Percentiles rank a stretch among this genome's conserved stretches.
These are phyloP conservation scores for Chlamydomonas sphaeroides DNA, from an alignment of 139 green algal species.

Conservation along the genomic window DNA sequence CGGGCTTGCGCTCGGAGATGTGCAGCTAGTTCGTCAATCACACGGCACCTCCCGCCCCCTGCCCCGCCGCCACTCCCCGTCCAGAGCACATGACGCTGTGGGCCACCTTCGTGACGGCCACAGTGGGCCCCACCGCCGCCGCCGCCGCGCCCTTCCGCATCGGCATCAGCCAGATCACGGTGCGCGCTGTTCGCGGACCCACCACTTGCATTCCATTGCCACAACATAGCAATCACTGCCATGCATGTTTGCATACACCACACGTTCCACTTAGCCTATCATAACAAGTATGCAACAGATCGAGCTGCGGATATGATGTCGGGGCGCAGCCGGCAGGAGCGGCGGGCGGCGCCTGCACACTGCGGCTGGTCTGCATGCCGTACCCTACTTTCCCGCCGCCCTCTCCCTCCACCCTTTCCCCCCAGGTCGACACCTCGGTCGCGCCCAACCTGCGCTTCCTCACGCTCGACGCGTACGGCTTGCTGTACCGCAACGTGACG, in stretches of 20 bases:
- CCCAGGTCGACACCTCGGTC: not conserved
- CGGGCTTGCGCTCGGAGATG: not conserved
- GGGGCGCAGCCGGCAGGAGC: too few relatives aligned
- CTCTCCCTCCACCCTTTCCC: not conserved
- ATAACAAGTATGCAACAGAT: too few relatives aligned
- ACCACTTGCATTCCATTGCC: too few relatives aligned
- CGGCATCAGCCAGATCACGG: not conserved
- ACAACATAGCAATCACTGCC: too few relatives aligned
- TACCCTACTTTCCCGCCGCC: too few relatives aligned
- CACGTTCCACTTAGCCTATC: too few relatives aligned
- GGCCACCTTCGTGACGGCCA: not conserved
- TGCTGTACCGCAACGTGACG: not conserved
- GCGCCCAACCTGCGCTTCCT: not conserved
- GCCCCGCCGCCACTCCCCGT: not conserved
- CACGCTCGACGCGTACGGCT: constrained; percentile 4
- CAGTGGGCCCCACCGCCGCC: not conserved
- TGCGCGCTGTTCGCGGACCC: too few relatives aligned
- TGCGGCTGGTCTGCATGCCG: too few relatives aligned
- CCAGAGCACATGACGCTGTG: constrained; percentile 14
- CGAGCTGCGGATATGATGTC: too few relatives aligned
- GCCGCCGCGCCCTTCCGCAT: not conserved
- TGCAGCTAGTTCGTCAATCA: too few relatives aligned
- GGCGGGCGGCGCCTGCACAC: too few relatives aligned
- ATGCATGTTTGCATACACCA: too few relatives aligned
- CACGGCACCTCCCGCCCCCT: not conserved